Base-by-base conservation (phyloP, 768 basidiomycete genomes). In the Pleurotus djamor region DNA sequence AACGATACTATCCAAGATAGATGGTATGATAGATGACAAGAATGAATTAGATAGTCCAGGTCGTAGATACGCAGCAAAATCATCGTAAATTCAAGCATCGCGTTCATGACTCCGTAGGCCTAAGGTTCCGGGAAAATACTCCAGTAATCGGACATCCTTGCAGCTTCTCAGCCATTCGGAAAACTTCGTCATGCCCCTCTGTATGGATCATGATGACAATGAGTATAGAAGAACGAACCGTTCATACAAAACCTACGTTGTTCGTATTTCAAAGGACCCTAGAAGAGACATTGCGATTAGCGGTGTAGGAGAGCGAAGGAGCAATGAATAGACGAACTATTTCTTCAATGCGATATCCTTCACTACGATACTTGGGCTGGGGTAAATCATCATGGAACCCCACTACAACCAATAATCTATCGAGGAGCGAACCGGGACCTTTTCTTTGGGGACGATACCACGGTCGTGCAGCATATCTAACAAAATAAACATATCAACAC, bases 401-500 rank as follows among this genome's bases (percentile, higher is more conserved):
- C 17, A 77, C 44, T 33, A 61, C 48, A 6, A 81, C 75, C 6
- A 68, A 57, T 0, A 79, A 47, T 36, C 64, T 66, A 49, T 78
- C 76, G 16, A 61, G 41, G 12, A 71, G 50, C 28, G 65, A 67
- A 1, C 67, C 70, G 0, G 76, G 35, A 5, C 67, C 68, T 1
- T 61, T 71, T 0, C 72, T 65, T 58, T 73, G 66, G 0, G 78
- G 75, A 61, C 74, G 79, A 62, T 83, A 83, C 80, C 81, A 82
- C 17, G 81, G 81, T 52, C 67, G 67, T 4, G 72, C 66, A 28
- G 71, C 63, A 55, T 60, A 79, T 62, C 76, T 76, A 58, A 13
- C 34, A n/a, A 21, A 44, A 13, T 21, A 21, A 5, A 43, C 12
- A 8, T 4, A 12, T 49, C 17, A 49, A 43, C 13, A 48, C 7